A percentile compares a stretch with the other conserved stretches of the same genome.
Evolutionary conservation across 225 moss, liverwort and hornwort species (phyloP).

Genomic region (Anthoceros angustus): DNA sequence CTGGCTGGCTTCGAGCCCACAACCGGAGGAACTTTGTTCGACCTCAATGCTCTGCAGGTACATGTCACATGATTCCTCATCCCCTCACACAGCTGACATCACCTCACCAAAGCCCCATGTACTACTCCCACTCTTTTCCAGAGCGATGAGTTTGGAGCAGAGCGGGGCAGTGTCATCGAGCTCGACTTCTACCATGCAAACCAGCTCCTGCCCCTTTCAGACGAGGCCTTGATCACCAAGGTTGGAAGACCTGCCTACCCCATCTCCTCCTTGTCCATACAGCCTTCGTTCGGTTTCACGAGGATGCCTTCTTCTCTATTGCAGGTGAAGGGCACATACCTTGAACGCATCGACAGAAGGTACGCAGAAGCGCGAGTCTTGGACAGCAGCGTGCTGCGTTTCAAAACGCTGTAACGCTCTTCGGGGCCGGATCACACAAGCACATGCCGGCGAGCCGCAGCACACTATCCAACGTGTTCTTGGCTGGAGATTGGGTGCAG

Average conservation of each 20-base stretch:
- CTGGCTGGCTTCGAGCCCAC: conserved; percentile 50
- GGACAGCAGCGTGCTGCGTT: conserved; percentile 44
- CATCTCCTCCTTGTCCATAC: neutral
- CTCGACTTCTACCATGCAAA: conserved; percentile 31
- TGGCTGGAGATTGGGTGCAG: conserved; percentile 49
- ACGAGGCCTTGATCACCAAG: conserved; percentile 26
- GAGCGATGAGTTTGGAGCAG: conserved; percentile 36
- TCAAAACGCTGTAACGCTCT: conserved; percentile 44
- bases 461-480: conserved; percentile 38
- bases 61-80: neutral
- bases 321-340: conserved; percentile 22
- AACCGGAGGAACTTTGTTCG: conserved; percentile 41
- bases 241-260: neutral
- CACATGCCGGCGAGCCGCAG: conserved; percentile 45
- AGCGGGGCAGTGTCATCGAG: conserved; percentile 40
- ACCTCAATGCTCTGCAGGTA: conserved; percentile 41
- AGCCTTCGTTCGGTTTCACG: neutral
- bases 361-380: conserved; percentile 21
- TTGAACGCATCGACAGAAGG: conserved; percentile 23
- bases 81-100: too few species aligned
- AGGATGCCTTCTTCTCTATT: conserved; percentile 4
- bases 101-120: neutral
- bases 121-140: neutral
- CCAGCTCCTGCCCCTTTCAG: conserved; percentile 21
- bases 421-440: conserved; percentile 45